Evolutionary conservation across 306 rosid genomes (phyloP).

Genomic region (Morella rubra): DNA sequence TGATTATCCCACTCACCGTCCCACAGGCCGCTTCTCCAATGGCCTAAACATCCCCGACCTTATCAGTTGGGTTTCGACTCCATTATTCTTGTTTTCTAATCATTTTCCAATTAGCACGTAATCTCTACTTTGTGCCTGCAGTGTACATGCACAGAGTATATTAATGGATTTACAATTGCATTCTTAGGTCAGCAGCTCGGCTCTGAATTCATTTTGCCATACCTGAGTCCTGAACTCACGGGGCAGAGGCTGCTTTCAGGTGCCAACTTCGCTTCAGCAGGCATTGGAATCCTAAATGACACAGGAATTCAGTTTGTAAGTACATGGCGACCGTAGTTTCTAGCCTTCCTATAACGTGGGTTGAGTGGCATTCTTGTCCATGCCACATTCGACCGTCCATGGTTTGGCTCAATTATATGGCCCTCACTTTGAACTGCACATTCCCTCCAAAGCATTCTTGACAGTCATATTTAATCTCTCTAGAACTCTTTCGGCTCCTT

Average conservation of each 20-base stretch:
- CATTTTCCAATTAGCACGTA: neutral
- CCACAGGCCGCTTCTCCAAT: slow-evolving; percentile 35
- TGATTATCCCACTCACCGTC: slow-evolving; percentile 49
- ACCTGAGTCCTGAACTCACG: slow-evolving; percentile 60
- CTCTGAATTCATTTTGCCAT: slow-evolving; percentile 50
- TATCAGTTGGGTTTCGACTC: slow-evolving; percentile 36
- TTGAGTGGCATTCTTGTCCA: too few relatives aligned
- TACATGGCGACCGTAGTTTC: slow-evolving; percentile 20
- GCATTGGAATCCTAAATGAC: slow-evolving; percentile 79
- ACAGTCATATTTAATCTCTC: too few relatives aligned
- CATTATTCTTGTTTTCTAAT: neutral
- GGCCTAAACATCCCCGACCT: neutral
- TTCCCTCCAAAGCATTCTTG: too few relatives aligned
- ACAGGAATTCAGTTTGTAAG: slow-evolving; percentile 66
- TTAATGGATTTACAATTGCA: neutral
- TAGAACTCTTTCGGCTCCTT: neutral
- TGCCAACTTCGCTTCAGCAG: slow-evolving; percentile 81
- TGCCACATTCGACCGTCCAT: neutral
- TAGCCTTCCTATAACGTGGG: neutral
- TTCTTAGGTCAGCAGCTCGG: slow-evolving; percentile 55
- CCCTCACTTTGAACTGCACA: too few relatives aligned
- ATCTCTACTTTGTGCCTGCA: too few relatives aligned
- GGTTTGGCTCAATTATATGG: too few relatives aligned
- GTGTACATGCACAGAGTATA: neutral
- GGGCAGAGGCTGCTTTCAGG: slow-evolving; percentile 58